Percentiles rank a stretch among this genome's conserved stretches.
Evolutionary conservation across 2,329 filamentous ascomycete genomes (phyloP).

Genomic region (Sporothrix pallida): DNA sequence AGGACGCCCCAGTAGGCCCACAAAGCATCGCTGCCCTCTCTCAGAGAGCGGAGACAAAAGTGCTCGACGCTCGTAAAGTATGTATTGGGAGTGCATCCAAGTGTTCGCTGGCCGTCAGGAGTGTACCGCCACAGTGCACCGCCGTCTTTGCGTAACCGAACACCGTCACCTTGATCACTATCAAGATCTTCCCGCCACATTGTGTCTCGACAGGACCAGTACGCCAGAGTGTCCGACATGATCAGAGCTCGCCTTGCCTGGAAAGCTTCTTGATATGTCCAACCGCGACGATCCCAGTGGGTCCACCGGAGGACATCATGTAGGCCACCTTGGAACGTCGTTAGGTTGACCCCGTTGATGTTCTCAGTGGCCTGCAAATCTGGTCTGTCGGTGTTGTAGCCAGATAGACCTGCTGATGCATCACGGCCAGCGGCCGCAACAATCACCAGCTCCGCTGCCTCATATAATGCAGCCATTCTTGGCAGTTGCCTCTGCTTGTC

Average conservation of each 20-base stretch:
- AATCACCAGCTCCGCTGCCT: background rate
- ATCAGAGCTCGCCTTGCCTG: background rate
- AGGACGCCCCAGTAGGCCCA: constrained; percentile 5
- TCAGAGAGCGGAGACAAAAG: background rate
- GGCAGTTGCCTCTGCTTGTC: constrained; percentile 19
- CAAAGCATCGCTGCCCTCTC: background rate
- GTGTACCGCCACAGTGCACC: background rate
- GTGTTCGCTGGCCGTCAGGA: background rate
- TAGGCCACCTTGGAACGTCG: background rate
- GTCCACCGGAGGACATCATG: background rate
- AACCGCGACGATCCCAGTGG: background rate
- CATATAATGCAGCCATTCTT: constrained; percentile 1
- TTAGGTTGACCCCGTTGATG: background rate
- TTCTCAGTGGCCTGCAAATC: background rate
- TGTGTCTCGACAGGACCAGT: background rate
- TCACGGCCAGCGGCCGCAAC: background rate
- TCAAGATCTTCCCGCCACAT: background rate
- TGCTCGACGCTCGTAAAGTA: background rate
- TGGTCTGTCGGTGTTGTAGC: background rate
- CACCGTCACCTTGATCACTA: background rate
- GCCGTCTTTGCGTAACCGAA: background rate
- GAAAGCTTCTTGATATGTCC: background rate
- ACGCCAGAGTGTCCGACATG: background rate
- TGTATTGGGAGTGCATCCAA: background rate
- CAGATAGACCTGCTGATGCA: background rate